These are phyloP conservation scores for Hirschfeldia incana DNA, from an alignment of 345 rosid species.

Conservation along the genomic window DNA sequence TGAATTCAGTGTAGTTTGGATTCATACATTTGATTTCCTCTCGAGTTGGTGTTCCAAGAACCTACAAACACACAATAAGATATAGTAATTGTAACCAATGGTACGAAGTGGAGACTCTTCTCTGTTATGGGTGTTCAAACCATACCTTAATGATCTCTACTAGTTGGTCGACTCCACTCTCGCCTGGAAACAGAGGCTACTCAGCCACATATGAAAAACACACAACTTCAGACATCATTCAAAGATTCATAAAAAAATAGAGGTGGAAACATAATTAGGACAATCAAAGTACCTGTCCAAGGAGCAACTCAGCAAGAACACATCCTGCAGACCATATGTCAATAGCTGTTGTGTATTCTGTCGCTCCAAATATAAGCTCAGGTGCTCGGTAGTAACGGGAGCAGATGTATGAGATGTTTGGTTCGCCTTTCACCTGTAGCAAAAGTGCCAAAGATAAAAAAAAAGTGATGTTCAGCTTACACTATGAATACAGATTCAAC, in stretches of 20 bases:
- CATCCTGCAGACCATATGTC: constrained; percentile 81
- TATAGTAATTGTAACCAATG: neutral
- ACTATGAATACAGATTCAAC: constrained; percentile 12
- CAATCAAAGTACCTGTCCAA: constrained; percentile 52
- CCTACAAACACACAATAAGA: constrained; percentile 39
- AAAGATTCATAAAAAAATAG: neutral
- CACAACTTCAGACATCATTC: constrained; percentile 10
- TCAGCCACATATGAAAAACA: constrained; percentile 19
- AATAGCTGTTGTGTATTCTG: constrained; percentile 65
- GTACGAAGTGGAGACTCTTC: neutral
- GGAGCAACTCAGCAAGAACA: constrained; percentile 63
- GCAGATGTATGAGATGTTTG: constrained; percentile 67
- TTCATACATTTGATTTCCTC: constrained; percentile 79
- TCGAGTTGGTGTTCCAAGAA: constrained; percentile 70
- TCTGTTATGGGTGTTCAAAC: neutral
- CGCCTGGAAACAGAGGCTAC: constrained; percentile 73
- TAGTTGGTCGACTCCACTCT: constrained; percentile 72
- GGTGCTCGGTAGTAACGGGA: constrained; percentile 69
- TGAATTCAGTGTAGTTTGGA: constrained; percentile 72
- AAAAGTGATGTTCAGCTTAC: neutral
- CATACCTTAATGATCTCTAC: constrained; percentile 74
- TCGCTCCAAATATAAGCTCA: constrained; percentile 71
- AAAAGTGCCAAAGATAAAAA: constrained; percentile 13
- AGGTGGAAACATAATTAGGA: neutral
- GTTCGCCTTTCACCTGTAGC: constrained; percentile 65